These are phyloP conservation scores for Cinnamomum micranthum DNA, from an alignment of 164 flowering plant species.

Conservation along the genomic window DNA sequence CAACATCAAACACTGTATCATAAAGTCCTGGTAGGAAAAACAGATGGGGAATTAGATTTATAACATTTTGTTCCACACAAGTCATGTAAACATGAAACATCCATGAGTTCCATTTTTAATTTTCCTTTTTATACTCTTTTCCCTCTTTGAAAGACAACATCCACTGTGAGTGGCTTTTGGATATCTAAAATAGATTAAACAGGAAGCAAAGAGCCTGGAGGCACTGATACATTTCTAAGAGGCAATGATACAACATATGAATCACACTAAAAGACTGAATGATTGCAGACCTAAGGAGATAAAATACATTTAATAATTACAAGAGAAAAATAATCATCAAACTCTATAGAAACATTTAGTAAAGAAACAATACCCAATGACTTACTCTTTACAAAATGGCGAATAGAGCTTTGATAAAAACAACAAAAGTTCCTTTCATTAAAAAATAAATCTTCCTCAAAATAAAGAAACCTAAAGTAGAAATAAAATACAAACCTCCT, in stretches of 20 bases:
- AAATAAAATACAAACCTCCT: constrained; percentile 56
- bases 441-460: background rate
- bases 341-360: no score
- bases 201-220: background rate
- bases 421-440: background rate
- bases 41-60: background rate
- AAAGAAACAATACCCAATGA: no score
- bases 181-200: background rate
- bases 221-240: background rate
- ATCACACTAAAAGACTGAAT: no score
- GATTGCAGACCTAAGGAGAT: no score
- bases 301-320: no score
- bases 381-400: no score
- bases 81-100: background rate
- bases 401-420: no score
- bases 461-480: background rate
- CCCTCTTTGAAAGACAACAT: no score
- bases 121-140: background rate
- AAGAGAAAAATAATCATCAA: no score
- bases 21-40: constrained; percentile 57
- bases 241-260: background rate
- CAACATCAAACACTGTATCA: constrained; percentile 94
- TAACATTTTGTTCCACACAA: background rate
- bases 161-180: background rate
- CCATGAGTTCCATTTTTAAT: background rate